Evolutionary conservation across 768 basidiomycete species (phyloP).

Genomic region (Macrolepiota dolichaula): DNA sequence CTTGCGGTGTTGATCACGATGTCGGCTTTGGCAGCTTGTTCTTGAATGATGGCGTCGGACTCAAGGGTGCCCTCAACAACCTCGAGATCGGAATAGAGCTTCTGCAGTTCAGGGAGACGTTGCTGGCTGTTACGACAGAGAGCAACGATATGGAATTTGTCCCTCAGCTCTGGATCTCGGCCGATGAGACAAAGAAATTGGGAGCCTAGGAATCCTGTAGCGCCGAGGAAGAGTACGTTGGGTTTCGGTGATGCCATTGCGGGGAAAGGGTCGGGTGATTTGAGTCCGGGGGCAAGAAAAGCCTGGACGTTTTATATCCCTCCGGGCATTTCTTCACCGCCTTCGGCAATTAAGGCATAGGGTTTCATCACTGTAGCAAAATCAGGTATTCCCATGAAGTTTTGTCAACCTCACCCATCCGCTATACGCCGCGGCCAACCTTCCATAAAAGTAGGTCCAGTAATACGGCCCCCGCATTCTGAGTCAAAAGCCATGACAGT

Average conservation of each 20-base stretch:
- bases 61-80: constrained; percentile 3
- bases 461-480: background rate
- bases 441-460: background rate
- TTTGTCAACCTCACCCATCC: background rate
- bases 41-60: constrained; percentile 2
- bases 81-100: background rate
- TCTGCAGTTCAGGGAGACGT: background rate
- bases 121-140: background rate
- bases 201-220: background rate
- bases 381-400: background rate
- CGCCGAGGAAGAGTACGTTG: constrained; percentile 3
- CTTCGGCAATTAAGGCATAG: background rate
- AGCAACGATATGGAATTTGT: background rate
- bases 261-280: background rate
- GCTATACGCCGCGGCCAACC: background rate
- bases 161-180: constrained; percentile 4
- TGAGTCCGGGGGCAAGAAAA: background rate
- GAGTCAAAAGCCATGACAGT: background rate
- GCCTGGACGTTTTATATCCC: background rate
- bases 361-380: background rate
- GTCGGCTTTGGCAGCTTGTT: constrained; percentile 3
- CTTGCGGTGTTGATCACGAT: constrained; percentile 3
- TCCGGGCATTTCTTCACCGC: background rate
- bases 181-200: constrained; percentile 4
- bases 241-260: background rate